Conservation (phyloP, 106 monocot genomes). For the Vanilla planifolia region DNA sequence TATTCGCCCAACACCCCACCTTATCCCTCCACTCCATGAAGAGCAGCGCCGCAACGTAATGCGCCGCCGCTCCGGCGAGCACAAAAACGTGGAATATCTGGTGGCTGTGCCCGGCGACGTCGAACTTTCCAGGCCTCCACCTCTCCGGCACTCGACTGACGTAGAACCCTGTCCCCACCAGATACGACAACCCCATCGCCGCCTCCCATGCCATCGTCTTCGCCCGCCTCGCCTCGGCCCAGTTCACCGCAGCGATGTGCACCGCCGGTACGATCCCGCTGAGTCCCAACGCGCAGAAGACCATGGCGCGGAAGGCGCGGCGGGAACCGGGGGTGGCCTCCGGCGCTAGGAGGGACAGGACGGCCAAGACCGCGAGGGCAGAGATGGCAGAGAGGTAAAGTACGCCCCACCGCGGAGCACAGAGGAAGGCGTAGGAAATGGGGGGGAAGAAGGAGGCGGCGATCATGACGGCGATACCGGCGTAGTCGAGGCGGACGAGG, state of each 20-base stretch:
- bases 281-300: conserved; percentile 67
- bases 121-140: conserved; percentile 74
- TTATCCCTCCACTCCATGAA: conserved; percentile 47
- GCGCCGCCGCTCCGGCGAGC: conserved; percentile 61
- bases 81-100: conserved; percentile 91
- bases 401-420: conserved; percentile 58
- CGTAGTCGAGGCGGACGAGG: conserved; percentile 82
- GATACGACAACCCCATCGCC: conserved; percentile 59
- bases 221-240: conserved; percentile 47
- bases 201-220: conserved; percentile 59
- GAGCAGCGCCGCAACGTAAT: conserved; percentile 49
- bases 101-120: conserved; percentile 74
- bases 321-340: conserved; percentile 30
- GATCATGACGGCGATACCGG: conserved; percentile 96
- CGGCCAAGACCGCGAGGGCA: conserved; percentile 36
- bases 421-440: conserved; percentile 91
- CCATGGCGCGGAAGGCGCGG: conserved; percentile 52
- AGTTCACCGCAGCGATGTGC: conserved; percentile 60
- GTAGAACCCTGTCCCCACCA: conserved; percentile 58
- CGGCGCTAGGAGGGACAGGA: conserved; percentile 51
- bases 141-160: conserved; percentile 71
- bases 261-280: conserved; percentile 71
- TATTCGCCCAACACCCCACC: conserved; percentile 11
- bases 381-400: conserved; percentile 60
- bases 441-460: conserved; percentile 96